These are phyloP conservation scores for Linum usitatissimum DNA, from an alignment of 345 rosid species.

Conservation along the genomic window DNA sequence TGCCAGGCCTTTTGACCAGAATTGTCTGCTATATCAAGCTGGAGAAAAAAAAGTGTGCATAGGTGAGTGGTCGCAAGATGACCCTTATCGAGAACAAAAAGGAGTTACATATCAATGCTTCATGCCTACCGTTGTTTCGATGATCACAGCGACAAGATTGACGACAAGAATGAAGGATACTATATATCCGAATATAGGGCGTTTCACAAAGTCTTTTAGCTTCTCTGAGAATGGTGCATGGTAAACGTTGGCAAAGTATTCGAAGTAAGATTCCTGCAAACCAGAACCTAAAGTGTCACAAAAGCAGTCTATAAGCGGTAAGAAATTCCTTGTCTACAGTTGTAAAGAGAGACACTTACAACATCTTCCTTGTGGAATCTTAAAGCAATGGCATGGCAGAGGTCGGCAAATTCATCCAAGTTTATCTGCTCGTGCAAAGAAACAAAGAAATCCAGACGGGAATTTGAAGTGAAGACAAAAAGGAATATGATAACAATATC, in stretches of 20 bases:
- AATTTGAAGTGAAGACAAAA: not conserved
- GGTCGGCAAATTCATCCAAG: conserved; percentile 79
- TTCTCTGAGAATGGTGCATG: conserved; percentile 54
- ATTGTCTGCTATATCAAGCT: conserved; percentile 92
- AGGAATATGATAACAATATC: not conserved
- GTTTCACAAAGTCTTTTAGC: conserved; percentile 58
- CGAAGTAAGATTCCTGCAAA: conserved; percentile 71
- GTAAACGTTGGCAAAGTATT: conserved; percentile 49
- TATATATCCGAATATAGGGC: conserved; percentile 59
- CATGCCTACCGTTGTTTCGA: conserved; percentile 78
- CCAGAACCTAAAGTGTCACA: conserved; percentile 14
- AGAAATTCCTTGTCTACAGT: conserved; percentile 1
- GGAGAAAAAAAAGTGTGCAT: conserved; percentile 14
- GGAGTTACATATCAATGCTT: not conserved
- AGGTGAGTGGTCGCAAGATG: too few relatives aligned
- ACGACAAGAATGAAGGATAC: conserved; percentile 64
- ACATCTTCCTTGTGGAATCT: conserved; percentile 82
- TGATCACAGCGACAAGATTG: conserved; percentile 71
- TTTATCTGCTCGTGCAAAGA: conserved; percentile 47
- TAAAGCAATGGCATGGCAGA: conserved; percentile 89
- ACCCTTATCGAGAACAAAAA: too few relatives aligned
- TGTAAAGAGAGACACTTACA: conserved; percentile 41
- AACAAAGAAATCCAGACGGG: not conserved
- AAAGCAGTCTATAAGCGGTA: conserved; percentile 3
- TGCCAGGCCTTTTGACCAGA: conserved; percentile 87